Base-by-base conservation (phyloP, 768 basidiomycete species). In the Amanita pallidorosea region DNA sequence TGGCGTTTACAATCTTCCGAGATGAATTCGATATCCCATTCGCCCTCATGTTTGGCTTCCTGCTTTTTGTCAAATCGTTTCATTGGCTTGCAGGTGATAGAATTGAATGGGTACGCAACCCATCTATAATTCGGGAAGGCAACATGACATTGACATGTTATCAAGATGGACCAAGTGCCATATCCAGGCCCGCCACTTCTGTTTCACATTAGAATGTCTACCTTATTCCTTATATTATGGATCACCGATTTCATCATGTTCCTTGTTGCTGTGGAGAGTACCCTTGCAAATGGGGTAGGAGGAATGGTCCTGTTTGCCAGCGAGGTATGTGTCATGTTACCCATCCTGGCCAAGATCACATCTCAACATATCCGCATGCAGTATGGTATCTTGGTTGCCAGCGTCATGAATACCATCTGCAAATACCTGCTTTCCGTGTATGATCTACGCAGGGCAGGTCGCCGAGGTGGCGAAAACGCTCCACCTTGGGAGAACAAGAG, bases 401-500 rank as follows among this genome's bases (percentile, higher is more conserved):
- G 81, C 53, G 76, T 85, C 12, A 67, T 83, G 58, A 89, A 88
- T 54, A 80, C 85, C 15, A 79, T 85, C 40, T 74, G 83, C 46
- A 91, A 95, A 65, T 97, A 97, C 62, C 57, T 77, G 17, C 77
- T 97, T 46, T 89, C 86, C 38, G 65, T 85, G 13, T 76, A 88
- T 54, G 96, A 99, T 63, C 67, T 92, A 43, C 74, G 88, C 25
- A 76, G 90, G 20, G 91, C 93, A 2, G 77, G 81, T 44, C 70
- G 73, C 47, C 68, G 85, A 51, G 89, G 89, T 34, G 88, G 88
- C 27, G 88, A 87, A 64, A 86, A 85, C 64, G 82, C 88, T 2
- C 84, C 92, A 55, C 80, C 85, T 43, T 98, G 96, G 96, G 94
- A 99, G 65, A 86, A 93, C 61, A 98, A 97, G 74, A 92, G 89